Percentiles rank a stretch among this genome's conserved stretches.
These are phyloP conservation scores for Diaporthe citri DNA, from an alignment of 2,329 filamentous ascomycete species.

Conservation along the genomic window DNA sequence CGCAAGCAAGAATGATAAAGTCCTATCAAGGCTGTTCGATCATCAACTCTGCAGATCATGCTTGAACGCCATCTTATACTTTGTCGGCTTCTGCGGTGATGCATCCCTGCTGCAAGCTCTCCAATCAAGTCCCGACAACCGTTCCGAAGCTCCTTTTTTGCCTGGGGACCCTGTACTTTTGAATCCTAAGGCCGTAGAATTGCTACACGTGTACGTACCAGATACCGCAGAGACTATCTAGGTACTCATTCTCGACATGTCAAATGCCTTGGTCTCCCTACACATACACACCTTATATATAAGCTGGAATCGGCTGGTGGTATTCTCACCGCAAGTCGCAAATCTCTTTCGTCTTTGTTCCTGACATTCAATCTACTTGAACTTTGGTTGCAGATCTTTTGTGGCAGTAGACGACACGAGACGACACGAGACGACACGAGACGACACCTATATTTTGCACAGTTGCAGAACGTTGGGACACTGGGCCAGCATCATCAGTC, in stretches of 20 bases:
- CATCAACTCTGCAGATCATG: constrained; percentile 1
- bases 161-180: not conserved
- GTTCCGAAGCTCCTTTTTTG: not conserved
- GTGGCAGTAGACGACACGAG: too few species aligned
- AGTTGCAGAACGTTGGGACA: not conserved
- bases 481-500: not conserved
- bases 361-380: not conserved
- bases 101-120: not conserved
- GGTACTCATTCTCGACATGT: not conserved
- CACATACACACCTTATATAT: not conserved
- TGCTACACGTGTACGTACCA: not conserved
- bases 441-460: not conserved
- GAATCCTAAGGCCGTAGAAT: not conserved
- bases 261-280: not conserved
- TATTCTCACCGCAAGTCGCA: not conserved
- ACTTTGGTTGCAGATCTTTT: not conserved
- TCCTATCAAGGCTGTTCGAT: not conserved
- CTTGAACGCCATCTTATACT: constrained; percentile 1
- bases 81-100: not conserved
- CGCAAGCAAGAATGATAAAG: not conserved
- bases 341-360: not conserved
- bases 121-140: not conserved
- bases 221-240: not conserved
- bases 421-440: not conserved
- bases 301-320: too few species aligned